Evolutionary conservation across 2,329 filamentous ascomycete species (phyloP), one percentile per base, ranked within the genome.

Genomic region (Pyricularia grisea): DNA sequence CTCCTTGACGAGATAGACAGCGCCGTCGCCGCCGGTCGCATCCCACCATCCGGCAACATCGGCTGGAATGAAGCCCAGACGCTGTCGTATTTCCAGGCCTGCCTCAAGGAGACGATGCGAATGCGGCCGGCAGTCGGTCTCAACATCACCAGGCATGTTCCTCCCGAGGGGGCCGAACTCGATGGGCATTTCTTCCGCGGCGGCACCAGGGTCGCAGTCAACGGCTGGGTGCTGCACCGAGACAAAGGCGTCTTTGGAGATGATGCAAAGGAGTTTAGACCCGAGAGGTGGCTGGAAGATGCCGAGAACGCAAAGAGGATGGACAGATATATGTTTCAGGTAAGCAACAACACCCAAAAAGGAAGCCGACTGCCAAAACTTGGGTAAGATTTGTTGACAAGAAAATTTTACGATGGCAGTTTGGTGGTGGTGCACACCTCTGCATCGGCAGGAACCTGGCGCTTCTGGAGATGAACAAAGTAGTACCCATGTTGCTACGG

Each of bases 381-480:
- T 2, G 20, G 33, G 12, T 5, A 42, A 23, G 5, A 2, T 27
- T 64, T 64, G n/a, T 64, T 64, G 25, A 64, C 28, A 23, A 14
- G 28, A n/a, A n/a, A 3, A 17, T 30, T 7, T 30, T 64, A n/a
- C 17, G 60, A 30, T 55, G n/a, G 27, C 67, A 83, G 81, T 87
- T 87, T 71, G 85, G 85, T 27, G 84, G 81, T 12, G 85, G 85
- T 30, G 80, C 80, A 10, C 83, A 86, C 66, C 75, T 86, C 3
- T 87, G 85, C 73, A 85, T 87, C 70, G 85, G 85, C 25, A 80
- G 83, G 4, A 84, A 87, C 73, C 74, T 87, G 36, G 85, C 84
- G 0, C 76, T 86, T 60, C 76, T 87, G 31, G 85, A 87, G 75
- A 85, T 87, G 72, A 85, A 87, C 77, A 89, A 88, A 78, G 80